Percentiles rank a stretch among this genome's conserved stretches.
phyloP scores from a whole-genome alignment of 352 stramenopile genomes.

The Phytophthora fragariaefolia region DNA sequence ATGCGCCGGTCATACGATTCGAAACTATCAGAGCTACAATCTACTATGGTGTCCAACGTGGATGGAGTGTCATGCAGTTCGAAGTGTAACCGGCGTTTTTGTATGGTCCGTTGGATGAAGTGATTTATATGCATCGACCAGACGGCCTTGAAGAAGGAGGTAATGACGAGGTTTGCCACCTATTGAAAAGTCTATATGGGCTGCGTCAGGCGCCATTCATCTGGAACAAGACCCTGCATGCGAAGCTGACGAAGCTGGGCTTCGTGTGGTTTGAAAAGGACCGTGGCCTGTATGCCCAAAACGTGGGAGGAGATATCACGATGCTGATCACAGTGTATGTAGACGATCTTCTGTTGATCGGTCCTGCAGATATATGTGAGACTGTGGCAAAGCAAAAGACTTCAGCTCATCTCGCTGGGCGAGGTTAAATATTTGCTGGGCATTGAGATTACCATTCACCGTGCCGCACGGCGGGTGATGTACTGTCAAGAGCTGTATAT shows the following conservation, averaged over 20 bases:
- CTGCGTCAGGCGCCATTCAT: constrained; percentile 4
- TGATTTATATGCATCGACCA: constrained; percentile 12
- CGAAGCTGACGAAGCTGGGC: no score
- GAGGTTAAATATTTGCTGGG: neutral
- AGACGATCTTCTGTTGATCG: neutral
- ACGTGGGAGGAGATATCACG: no score
- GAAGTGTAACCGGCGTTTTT: constrained; percentile 26
- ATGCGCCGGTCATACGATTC: constrained; percentile 24
- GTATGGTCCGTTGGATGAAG: constrained; percentile 1
- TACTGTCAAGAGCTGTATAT: no score
- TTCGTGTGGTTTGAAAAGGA: no score
- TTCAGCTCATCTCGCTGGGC: neutral
- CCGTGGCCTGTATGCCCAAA: no score
- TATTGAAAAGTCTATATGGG: constrained; percentile 24
- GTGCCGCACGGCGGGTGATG: neutral
- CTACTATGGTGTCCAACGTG: constrained; percentile 13
- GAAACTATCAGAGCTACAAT: constrained; percentile 23
- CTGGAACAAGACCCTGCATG: constrained; percentile 16
- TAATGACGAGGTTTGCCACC: neutral
- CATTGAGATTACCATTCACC: neutral
- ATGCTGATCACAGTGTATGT: no score
- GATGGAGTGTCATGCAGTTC: constrained; percentile 13
- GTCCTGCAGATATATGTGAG: neutral
- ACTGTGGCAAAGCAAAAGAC: neutral
- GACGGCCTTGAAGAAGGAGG: neutral